Evolutionary conservation across 2,329 filamentous ascomycete genomes (phyloP), one percentile per base, ranked within the genome.

Genomic region (Aspergillus sp.): DNA sequence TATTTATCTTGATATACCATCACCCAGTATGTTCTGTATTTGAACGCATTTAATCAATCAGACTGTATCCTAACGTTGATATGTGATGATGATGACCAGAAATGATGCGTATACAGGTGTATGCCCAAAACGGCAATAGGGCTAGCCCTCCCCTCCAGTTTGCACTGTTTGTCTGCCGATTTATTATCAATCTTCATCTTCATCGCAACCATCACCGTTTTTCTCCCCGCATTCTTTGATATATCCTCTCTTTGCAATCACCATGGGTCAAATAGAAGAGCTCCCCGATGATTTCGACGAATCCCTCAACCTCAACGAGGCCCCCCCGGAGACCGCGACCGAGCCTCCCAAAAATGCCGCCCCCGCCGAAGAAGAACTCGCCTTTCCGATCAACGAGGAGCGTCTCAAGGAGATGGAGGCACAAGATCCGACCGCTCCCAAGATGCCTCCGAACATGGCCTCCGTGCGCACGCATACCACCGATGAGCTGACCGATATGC

Each of bases 401-500:
- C 62, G 58, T 9, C 44, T 70, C 40, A 67, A 68, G 56, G 64
- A 65, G 49, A 43, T 64, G 14, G 53, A 66, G 17, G 60, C 64
- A 41, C 60, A 61, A 47, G 65, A 69, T 26, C 65, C 68, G 0
- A 58, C 59, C 19, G 65, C 67, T 52, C 67, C 81, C 5, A 70
- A 74, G 11, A 72, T 86, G 55, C 83, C 85, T 4, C 83, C 83
- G 1, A 75, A 73, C 4, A 82, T 85, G 76, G 81, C 80, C 16
- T 79, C 78, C 2, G 73, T 82, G 42, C 79, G 78, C 54, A 76
- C 79, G 50, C 78, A 83, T 64, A 78, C 79, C 4, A 76, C 76
- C 1, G 82, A 86, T 45, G 82, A 88, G 59, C 73, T 89, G 33
- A 65, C 86, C 38, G 74, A 78, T 44, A 82, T 87, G 62, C 77